Conservation (phyloP, 1,284 basidiomycete species). For the Pseudozyma sp. region DNA sequence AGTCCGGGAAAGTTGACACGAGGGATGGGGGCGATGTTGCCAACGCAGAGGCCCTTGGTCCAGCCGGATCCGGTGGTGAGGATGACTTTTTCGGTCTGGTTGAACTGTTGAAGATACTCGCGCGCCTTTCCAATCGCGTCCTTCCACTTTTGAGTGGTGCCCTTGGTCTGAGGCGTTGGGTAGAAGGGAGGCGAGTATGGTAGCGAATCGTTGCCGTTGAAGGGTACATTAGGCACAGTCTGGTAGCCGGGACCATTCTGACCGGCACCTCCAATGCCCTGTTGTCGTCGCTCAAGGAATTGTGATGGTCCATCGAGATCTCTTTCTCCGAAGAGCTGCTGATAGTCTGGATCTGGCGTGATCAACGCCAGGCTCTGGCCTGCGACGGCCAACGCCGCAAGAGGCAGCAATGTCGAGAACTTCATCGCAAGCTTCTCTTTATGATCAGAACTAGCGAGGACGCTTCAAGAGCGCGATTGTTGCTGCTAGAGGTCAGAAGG, state of each 20-base stretch:
- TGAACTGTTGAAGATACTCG: constrained; percentile 68
- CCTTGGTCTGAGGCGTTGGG: constrained; percentile 51
- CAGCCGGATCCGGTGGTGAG: constrained; percentile 69
- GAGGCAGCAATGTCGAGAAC: constrained; percentile 25
- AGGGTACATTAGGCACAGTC: constrained; percentile 35
- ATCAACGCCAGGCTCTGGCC: constrained; percentile 26
- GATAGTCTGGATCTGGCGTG: constrained; percentile 31
- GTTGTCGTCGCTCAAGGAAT: constrained; percentile 32
- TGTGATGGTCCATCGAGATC: constrained; percentile 18
- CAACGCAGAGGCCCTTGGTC: constrained; percentile 57
- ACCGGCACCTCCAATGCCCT: constrained; percentile 42
- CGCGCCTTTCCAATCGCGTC: constrained; percentile 73
- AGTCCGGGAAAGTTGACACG: constrained; percentile 77
- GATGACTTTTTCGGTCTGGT: constrained; percentile 71
- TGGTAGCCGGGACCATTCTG: constrained; percentile 45
- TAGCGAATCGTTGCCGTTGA: constrained; percentile 52
- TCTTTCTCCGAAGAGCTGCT: constrained; percentile 26
- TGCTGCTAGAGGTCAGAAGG: no score
- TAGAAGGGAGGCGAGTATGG: constrained; percentile 57
- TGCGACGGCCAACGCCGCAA: constrained; percentile 30
- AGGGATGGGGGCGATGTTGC: constrained; percentile 70
- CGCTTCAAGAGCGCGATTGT: background rate
- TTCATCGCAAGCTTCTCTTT: constrained; percentile 18
- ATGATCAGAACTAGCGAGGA: background rate
- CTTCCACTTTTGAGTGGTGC: constrained; percentile 72